Conservation (phyloP, 2,329 filamentous ascomycete genomes). For the Penicillium griseofulvum region DNA sequence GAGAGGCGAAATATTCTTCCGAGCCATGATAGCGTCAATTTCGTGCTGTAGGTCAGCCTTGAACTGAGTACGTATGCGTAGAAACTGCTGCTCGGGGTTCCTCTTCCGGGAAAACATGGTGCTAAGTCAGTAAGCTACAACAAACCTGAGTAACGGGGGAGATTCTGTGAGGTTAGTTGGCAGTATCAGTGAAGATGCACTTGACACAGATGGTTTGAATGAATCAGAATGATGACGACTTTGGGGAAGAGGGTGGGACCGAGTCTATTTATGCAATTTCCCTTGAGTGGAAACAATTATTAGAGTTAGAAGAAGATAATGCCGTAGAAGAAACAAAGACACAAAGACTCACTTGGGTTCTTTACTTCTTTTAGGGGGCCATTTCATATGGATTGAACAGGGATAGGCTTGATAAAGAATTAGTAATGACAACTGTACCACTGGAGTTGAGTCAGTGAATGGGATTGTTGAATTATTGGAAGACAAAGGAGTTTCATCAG, state of each 20-base stretch:
- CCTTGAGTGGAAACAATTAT: not conserved
- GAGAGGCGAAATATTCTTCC: not conserved
- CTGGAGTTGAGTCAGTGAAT: not conserved
- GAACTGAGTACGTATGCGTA: not conserved
- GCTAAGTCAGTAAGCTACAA: not conserved
- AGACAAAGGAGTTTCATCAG: conserved; percentile 13
- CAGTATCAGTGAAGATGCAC: too few relatives aligned
- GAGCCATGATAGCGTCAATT: not conserved
- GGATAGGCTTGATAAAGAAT: not conserved
- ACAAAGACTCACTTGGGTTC: not conserved
- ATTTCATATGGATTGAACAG: not conserved
- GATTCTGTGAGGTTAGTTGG: not conserved
- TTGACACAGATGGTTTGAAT: not conserved
- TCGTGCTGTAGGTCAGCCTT: not conserved
- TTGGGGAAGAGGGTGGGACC: not conserved
- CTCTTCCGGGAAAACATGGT: not conserved
- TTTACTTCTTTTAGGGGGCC: not conserved
- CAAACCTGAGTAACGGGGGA: not conserved
- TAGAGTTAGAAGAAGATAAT: not conserved
- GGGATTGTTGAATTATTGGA: not conserved
- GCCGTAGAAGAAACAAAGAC: not conserved
- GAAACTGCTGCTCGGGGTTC: not conserved
- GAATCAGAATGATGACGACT: not conserved
- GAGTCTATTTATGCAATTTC: not conserved
- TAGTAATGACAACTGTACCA: conserved; percentile 26